These are phyloP conservation scores for Sarocladiaceae sp. DNA, from an alignment of 2,329 filamentous ascomycete genomes.

Conservation along the genomic window DNA sequence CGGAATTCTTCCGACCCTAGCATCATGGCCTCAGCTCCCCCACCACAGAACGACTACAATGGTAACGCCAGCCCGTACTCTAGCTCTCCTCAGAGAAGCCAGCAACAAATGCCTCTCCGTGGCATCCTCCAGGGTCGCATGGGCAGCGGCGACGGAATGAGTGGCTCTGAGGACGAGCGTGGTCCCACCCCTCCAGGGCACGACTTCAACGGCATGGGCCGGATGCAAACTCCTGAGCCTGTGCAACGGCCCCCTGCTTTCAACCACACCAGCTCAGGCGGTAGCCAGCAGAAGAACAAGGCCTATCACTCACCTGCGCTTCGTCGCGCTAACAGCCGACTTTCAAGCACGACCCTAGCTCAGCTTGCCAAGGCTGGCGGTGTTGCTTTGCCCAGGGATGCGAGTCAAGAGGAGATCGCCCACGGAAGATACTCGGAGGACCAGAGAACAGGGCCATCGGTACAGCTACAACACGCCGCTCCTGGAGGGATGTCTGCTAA, in stretches of 20 bases:
- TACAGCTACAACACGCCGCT: constrained; percentile 44
- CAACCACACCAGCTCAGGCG: constrained; percentile 46
- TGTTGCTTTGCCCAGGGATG: constrained; percentile 36
- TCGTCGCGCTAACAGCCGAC: constrained; percentile 74
- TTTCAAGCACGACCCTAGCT: constrained; percentile 76
- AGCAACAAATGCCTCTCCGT: constrained; percentile 31
- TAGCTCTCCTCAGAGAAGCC: constrained; percentile 24
- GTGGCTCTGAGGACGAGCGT: constrained; percentile 53
- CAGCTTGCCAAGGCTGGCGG: constrained; percentile 72
- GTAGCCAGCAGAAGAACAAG: constrained; percentile 57
- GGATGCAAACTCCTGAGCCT: constrained; percentile 65
- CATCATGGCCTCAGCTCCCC: constrained; percentile 19
- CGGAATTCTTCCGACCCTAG: constrained; percentile 47
- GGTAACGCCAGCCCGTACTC: constrained; percentile 21
- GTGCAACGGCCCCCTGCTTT: constrained; percentile 78
- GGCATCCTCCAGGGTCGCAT: constrained; percentile 40
- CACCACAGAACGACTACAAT: constrained; percentile 20
- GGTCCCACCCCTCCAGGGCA: constrained; percentile 36
- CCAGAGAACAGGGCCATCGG: constrained; percentile 38
- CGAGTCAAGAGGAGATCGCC: constrained; percentile 23
- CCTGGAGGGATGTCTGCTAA: constrained; percentile 51
- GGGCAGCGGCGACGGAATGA: constrained; percentile 44
- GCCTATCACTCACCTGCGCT: constrained; percentile 74
- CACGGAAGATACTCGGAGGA: constrained; percentile 29
- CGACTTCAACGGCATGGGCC: constrained; percentile 50